These are phyloP conservation scores for Euphorbia celastroides DNA, from an alignment of 441 rosid genomes.

Conservation along the genomic window DNA sequence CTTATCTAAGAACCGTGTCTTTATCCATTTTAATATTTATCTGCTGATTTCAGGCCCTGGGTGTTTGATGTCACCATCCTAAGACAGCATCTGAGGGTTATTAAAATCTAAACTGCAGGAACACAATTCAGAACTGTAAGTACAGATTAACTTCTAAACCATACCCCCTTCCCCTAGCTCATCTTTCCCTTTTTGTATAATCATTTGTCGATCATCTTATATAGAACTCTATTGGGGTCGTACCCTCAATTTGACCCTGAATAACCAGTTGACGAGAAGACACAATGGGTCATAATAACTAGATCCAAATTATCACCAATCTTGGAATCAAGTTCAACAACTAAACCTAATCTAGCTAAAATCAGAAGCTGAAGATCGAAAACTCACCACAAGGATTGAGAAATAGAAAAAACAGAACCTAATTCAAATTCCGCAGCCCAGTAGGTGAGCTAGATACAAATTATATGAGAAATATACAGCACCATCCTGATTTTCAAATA, in stretches of 20 bases:
- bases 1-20: not conserved
- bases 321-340: not conserved
- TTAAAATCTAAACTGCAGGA: not conserved
- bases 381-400: not conserved
- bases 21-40: not conserved
- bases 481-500: not conserved
- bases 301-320: not conserved
- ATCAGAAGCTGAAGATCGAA: not conserved
- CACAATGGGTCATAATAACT: not conserved
- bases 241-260: not conserved
- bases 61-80: not conserved
- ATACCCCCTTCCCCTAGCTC: not conserved
- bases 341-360: not conserved
- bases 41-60: not conserved
- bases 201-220: not conserved
- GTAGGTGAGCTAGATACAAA: not conserved
- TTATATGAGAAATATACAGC: not conserved
- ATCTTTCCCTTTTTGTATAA: not conserved
- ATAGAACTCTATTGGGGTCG: not conserved
- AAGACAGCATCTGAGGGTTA: not conserved
- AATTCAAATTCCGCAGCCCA: not conserved
- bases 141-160: not conserved
- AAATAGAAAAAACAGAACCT: not conserved
- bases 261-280: not conserved
- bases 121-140: not conserved